Percentiles rank a stretch among this genome's conserved stretches.
Evolutionary conservation across 1,139 yeast species (phyloP).

Genomic region (Candida gigantensis): DNA sequence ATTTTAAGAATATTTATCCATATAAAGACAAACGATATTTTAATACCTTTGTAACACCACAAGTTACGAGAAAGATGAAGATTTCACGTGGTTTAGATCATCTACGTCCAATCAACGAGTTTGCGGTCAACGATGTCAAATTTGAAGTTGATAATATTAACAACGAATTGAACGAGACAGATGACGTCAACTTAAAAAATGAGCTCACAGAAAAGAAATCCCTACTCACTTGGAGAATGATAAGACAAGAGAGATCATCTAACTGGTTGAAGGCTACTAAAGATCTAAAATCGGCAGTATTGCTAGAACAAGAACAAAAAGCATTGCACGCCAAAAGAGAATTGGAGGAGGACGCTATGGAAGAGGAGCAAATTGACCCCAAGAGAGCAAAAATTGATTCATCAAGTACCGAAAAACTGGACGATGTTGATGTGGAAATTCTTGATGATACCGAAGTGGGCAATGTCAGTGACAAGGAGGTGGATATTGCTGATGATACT

Average conservation of each 20-base stretch:
- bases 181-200: slow-evolving; percentile 10
- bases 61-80: slow-evolving; percentile 44
- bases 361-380: slow-evolving; percentile 1
- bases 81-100: slow-evolving; percentile 32
- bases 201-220: slow-evolving; percentile 26
- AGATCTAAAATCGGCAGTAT: slow-evolving; percentile 9
- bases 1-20: slow-evolving; percentile 23
- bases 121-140: slow-evolving; percentile 11
- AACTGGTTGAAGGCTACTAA: slow-evolving; percentile 23
- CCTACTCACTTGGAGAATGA: slow-evolving; percentile 33
- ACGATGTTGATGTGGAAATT: too few relatives aligned
- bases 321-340: slow-evolving; percentile 9
- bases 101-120: slow-evolving; percentile 13
- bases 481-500: background rate
- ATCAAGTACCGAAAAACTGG: too few relatives aligned
- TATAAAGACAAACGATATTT: slow-evolving; percentile 39
- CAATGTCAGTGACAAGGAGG: too few relatives aligned
- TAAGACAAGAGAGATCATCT: slow-evolving; percentile 22
- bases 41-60: slow-evolving; percentile 47
- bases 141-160: slow-evolving; percentile 12
- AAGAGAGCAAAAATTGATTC: slow-evolving; percentile 10
- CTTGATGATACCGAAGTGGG: too few relatives aligned
- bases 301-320: slow-evolving; percentile 7
- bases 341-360: slow-evolving; percentile 4
- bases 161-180: slow-evolving; percentile 9